Conservation (phyloP, 805 yeast species). For the Teunomyces gatunensis region DNA sequence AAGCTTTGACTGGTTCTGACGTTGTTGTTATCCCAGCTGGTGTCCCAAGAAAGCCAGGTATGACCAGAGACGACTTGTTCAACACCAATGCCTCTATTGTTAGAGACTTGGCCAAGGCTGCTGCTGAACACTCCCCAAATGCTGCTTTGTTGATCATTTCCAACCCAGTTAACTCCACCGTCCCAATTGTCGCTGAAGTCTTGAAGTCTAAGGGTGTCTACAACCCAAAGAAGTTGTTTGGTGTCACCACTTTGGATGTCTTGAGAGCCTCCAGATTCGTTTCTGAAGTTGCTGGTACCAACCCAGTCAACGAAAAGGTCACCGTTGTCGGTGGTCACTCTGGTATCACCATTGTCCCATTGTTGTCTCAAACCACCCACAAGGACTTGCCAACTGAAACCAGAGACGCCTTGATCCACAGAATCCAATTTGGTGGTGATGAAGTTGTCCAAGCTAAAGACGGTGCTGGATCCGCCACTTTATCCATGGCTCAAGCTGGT, state of each 20-base stretch:
- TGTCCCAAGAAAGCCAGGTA: conserved; percentile 98
- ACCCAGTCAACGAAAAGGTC: conserved; percentile 75
- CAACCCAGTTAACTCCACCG: conserved; percentile 97
- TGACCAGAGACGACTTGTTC: conserved; percentile 97
- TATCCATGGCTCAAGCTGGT: conserved; percentile 89
- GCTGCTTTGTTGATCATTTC: conserved; percentile 82
- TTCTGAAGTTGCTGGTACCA: conserved; percentile 61
- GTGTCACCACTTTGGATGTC: conserved; percentile 93
- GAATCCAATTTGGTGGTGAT: conserved; percentile 93
- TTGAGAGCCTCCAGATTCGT: conserved; percentile 87
- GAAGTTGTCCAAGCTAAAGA: conserved; percentile 83
- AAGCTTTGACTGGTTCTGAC: conserved; percentile 76
- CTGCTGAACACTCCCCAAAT: conserved; percentile 78
- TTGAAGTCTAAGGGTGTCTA: conserved; percentile 80
- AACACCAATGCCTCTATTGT: conserved; percentile 95
- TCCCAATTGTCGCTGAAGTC: conserved; percentile 93
- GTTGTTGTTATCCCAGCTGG: conserved; percentile 95
- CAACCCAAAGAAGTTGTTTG: conserved; percentile 89
- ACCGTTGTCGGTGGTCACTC: conserved; percentile 97
- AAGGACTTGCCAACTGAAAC: conserved; percentile 60
- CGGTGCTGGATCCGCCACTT: conserved; percentile 82
- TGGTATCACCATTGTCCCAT: conserved; percentile 93
- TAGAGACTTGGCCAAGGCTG: conserved; percentile 84
- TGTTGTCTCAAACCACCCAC: conserved; percentile 81
- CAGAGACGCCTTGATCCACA: conserved; percentile 66